These are phyloP conservation scores for Carex arenaria DNA, from an alignment of 202 grass and related monocot genomes.

Conservation along the genomic window DNA sequence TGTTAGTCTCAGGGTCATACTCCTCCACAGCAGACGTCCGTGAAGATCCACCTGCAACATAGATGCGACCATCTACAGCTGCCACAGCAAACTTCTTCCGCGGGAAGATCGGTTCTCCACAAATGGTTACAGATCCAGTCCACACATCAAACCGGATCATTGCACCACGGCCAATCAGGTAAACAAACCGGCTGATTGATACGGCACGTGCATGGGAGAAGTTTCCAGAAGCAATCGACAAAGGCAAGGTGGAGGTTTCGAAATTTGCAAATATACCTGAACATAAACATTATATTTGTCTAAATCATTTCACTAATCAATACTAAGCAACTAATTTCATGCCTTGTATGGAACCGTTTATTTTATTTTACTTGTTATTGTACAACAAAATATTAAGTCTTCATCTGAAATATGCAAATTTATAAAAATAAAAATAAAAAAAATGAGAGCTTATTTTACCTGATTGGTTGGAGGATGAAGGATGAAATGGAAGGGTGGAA, in stretches of 20 bases:
- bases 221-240: conserved; percentile 4
- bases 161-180: conserved; percentile 50
- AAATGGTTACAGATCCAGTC: conserved; percentile 38
- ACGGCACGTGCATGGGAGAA: conserved; percentile 56
- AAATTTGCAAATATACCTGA: not conserved
- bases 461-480: not conserved
- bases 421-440: not conserved
- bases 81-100: conserved; percentile 70
- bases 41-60: conserved; percentile 60
- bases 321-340: not conserved
- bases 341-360: not conserved
- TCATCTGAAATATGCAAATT: not conserved
- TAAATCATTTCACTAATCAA: not conserved
- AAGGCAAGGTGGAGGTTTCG: conserved; percentile 26
- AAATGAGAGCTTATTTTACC: not conserved
- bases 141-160: conserved; percentile 48
- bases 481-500: conserved; percentile 28
- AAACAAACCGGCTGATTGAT: conserved; percentile 40
- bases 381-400: not conserved
- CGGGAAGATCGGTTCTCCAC: conserved; percentile 50
- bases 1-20: conserved; percentile 58
- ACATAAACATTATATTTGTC: not conserved
- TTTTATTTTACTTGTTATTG: not conserved
- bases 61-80: conserved; percentile 46
- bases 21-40: conserved; percentile 58